A percentile compares a stretch with the other conserved stretches of the same genome.
Evolutionary conservation across 2,329 filamentous ascomycete genomes (phyloP).

Genomic region (Microsporum ferrugineum): DNA sequence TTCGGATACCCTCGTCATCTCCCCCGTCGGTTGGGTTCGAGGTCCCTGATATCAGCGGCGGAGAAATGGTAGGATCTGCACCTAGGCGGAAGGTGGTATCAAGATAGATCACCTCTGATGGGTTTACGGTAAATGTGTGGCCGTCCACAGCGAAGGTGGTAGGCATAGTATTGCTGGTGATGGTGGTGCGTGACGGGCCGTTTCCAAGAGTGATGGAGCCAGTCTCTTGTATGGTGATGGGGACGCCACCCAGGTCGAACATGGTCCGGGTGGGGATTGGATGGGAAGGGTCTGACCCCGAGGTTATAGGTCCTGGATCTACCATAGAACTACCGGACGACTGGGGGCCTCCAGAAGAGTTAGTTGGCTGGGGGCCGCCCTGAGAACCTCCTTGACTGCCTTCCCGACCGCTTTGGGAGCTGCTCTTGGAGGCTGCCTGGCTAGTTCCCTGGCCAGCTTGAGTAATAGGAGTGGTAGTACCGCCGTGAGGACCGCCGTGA

Average conservation of each 20-base stretch:
- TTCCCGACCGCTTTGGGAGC: not conserved
- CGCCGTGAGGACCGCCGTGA: not conserved
- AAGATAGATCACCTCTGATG: constrained; percentile 7
- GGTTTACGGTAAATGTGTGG: constrained; percentile 8
- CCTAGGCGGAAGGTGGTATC: constrained; percentile 5
- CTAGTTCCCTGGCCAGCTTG: not conserved
- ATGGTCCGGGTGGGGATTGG: constrained; percentile 2
- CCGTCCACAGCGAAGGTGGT: constrained; percentile 7
- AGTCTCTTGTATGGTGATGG: constrained; percentile 5
- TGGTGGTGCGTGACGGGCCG: constrained; percentile 4
- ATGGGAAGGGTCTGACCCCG: not conserved
- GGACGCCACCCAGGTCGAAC: constrained; percentile 4
- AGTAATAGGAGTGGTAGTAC: not conserved
- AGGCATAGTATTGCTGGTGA: not conserved
- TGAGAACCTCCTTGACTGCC: not conserved
- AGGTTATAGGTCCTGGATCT: not conserved
- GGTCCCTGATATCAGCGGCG: not conserved
- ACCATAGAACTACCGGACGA: not conserved
- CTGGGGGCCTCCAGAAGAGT: not conserved
- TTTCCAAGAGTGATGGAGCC: constrained; percentile 1
- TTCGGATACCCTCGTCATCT: not conserved
- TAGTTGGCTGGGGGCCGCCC: not conserved
- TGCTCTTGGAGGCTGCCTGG: not conserved
- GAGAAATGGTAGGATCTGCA: not conserved
- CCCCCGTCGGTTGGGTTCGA: not conserved